These are phyloP conservation scores for Magnaporthiopsis rhizophila DNA, from an alignment of 2,329 filamentous ascomycete species.

Conservation along the genomic window DNA sequence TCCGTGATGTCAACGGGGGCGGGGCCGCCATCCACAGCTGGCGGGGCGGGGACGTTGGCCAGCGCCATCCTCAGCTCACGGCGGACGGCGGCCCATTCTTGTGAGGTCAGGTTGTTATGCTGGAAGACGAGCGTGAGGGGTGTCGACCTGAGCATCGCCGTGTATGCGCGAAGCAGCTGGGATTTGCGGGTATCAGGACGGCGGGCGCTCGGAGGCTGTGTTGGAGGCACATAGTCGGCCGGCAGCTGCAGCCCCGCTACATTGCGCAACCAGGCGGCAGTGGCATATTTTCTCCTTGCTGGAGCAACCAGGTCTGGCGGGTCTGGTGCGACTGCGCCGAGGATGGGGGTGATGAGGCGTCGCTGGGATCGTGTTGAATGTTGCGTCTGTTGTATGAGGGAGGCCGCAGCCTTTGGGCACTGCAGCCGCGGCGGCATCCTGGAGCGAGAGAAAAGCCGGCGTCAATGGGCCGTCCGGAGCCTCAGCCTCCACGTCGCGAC, in stretches of 20 bases:
- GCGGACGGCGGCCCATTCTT: slow-evolving; percentile 66
- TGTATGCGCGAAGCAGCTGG: slow-evolving; percentile 78
- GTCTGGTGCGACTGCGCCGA: background rate
- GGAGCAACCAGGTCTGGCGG: background rate
- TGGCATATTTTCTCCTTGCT: slow-evolving; percentile 6
- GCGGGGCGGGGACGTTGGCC: slow-evolving; percentile 29
- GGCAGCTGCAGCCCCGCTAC: slow-evolving; percentile 23
- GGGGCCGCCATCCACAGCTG: slow-evolving; percentile 22
- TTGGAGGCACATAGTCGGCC: slow-evolving; percentile 49
- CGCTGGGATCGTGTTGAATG: slow-evolving; percentile 2
- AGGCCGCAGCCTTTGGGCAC: slow-evolving; percentile 11
- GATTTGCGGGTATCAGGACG: slow-evolving; percentile 82
- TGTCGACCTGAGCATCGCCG: slow-evolving; percentile 76
- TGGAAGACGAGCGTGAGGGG: slow-evolving; percentile 80
- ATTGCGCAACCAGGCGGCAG: slow-evolving; percentile 1
- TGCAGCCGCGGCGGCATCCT: slow-evolving; percentile 20
- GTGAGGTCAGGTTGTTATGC: slow-evolving; percentile 60
- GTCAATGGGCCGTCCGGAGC: background rate
- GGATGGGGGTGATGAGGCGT: background rate
- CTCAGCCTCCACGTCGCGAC: background rate
- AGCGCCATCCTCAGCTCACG: slow-evolving; percentile 54
- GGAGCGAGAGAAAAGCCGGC: background rate
- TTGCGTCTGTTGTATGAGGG: slow-evolving; percentile 6
- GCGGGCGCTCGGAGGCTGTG: slow-evolving; percentile 82
- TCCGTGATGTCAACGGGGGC: slow-evolving; percentile 41